Evolutionary conservation across 1,139 yeast species (phyloP), one percentile per base, ranked within the genome.

Genomic region (Yamadazyma oceani): DNA sequence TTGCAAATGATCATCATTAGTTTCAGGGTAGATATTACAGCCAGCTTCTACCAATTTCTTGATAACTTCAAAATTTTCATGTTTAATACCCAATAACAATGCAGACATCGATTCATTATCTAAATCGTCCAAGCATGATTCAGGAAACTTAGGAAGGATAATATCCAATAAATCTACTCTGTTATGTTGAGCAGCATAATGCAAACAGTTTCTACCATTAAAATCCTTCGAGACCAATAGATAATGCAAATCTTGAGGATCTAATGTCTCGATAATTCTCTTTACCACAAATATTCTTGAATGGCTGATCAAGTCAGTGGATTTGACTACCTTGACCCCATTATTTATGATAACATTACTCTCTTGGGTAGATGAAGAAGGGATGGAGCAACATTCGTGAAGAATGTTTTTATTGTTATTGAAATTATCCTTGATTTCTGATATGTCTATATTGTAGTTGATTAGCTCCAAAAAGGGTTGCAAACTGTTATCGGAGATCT

Each of bases 91-190:
- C 47, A 88, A 69, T 25, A 90, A 66, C 40, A 92, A 65, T 0
- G 97, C 94, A 0, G 96, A 78, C 76, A 81, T 81, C 1, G 89
- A 81, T 47, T 81, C 86, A 48, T 80, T 81, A 54, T 85, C 92
- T 42, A 80, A 61, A 31, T 66, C 67, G 51, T 81, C 84, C 7
- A 77, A 53, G 39, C 65, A 63, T 2, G 51, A 51, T 30, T 46
- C 53, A 2, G 76, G 75, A 40, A 66, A 70, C 12, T 48, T 43
- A 0, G 70, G 66, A 24, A 66, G 57, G 11, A 82, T 57, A 2
- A 73, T 57, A 28, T 66, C 64, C 22, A 83, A 66, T 23, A 83
- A 59, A 43, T 80, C 87, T 17, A 69, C 55, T 41, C 85, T 62
- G 33, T 85, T 84, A 46, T 75, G 62, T 50, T 83, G 89, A 5